Percentiles rank a stretch among this genome's conserved stretches.
These are phyloP conservation scores for Westerdykella ornata DNA, from an alignment of 2,329 filamentous ascomycete genomes.

Conservation along the genomic window DNA sequence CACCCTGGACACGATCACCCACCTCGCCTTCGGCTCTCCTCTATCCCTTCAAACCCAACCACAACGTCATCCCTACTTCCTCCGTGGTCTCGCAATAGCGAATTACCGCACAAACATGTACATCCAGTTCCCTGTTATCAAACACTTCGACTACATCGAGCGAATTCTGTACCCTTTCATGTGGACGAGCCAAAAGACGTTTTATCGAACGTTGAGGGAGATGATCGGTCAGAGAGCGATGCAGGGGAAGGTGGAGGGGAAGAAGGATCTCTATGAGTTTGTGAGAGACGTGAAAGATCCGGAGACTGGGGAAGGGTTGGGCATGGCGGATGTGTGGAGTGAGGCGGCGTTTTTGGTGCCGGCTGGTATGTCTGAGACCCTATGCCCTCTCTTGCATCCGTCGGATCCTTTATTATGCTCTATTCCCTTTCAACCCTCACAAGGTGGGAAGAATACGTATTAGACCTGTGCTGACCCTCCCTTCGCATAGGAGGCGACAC, in stretches of 20 bases:
- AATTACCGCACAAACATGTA: neutral
- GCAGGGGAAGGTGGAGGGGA: conserved; percentile 1
- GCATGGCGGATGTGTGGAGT: conserved; percentile 9
- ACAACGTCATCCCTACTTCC: conserved; percentile 19
- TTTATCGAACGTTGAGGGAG: conserved; percentile 4
- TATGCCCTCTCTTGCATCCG: neutral
- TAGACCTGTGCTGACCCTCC: neutral
- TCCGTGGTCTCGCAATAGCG: conserved; percentile 22
- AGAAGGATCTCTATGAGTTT: conserved; percentile 37
- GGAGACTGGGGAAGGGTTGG: conserved; percentile 21
- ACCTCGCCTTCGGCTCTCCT: conserved; percentile 28
- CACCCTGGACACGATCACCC: conserved; percentile 39
- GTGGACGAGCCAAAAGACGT: neutral
- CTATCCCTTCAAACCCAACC: conserved; percentile 22
- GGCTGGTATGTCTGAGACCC: conserved; percentile 4
- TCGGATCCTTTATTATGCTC: too few relatives aligned
- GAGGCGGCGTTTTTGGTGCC: conserved; percentile 11
- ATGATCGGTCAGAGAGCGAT: conserved; percentile 3
- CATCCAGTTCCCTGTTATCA: conserved; percentile 8
- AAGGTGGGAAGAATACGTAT: too few relatives aligned
- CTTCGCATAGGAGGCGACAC: conserved; percentile 1
- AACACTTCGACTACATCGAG: conserved; percentile 2
- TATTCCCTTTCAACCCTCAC: too few relatives aligned
- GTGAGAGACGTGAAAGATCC: conserved; percentile 36
- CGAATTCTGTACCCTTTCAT: too few relatives aligned